phyloP scores from a whole-genome alignment of 2,329 filamentous ascomycete genomes.

The Salinomyces thailandicus region DNA sequence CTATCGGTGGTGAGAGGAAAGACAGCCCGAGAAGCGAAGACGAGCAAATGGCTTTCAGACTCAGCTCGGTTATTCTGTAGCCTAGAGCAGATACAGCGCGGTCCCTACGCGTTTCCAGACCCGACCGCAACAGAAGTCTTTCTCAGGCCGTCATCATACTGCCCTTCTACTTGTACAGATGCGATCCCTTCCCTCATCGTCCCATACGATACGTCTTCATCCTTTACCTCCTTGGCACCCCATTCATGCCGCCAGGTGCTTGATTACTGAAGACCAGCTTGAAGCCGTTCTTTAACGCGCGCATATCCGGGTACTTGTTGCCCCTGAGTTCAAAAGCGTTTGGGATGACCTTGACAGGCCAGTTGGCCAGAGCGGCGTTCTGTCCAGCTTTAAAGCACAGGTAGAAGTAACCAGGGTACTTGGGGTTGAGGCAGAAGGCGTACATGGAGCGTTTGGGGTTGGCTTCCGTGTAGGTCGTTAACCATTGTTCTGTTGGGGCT shows the following conservation, averaged over 20 bases:
- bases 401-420: conserved; percentile 88
- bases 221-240: background rate
- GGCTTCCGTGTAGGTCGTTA: conserved; percentile 89
- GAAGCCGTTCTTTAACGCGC: conserved; percentile 91
- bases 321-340: conserved; percentile 87
- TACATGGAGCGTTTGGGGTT: conserved; percentile 92
- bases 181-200: no score
- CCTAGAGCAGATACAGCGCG: no score
- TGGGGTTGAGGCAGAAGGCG: conserved; percentile 87
- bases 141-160: no score
- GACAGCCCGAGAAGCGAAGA: no score
- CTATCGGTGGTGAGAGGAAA: no score
- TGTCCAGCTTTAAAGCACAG: conserved; percentile 91
- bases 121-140: no score
- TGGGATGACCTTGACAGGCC: conserved; percentile 83
- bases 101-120: no score
- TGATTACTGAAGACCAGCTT: conserved; percentile 61
- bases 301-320: conserved; percentile 87
- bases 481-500: conserved; percentile 67
- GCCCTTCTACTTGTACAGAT: no score
- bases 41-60: no score
- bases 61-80: no score
- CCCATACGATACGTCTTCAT: no score
- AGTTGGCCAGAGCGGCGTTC: conserved; percentile 59
- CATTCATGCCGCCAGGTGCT: conserved; percentile 9